Evolutionary conservation across 2,329 filamentous ascomycete species (phyloP), one percentile per base, ranked within the genome.

Genomic region (Elsinoe necatrix): DNA sequence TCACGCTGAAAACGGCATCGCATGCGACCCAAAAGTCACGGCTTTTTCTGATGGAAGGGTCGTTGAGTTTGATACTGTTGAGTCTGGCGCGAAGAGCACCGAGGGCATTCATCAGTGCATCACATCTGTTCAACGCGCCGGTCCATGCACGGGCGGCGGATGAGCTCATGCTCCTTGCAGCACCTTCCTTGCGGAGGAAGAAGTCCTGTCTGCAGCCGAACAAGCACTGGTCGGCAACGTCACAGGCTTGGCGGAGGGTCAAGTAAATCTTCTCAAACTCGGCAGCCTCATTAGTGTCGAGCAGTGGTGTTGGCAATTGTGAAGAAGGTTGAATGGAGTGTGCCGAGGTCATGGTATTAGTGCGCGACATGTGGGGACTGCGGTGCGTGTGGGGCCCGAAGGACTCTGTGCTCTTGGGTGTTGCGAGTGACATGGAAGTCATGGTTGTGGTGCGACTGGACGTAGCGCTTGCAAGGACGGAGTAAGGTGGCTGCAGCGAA

Each of bases 231-330:
- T 87, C 78, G 25, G 89, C 84, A 50, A 88, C 76, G 50, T 90
- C 86, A 18, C 86, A 85, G 0, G 89, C 87, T 55, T 79, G 80
- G 45, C 85, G 83, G 21, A 95, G 75, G 45, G 86, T 86, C 31
- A 89, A 67, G 72, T 88, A 95, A 20, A 96, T 89, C 60, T 78
- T 82, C 61, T 95, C 91, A 62, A 95, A 95, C 25, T 84, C 80
- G 14, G 81, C 79, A 63, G 95, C 89, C 61, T 95, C 89, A 61
- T 89, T 86, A 1, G 80, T 80, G 57, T 81, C 79, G 47, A 79
- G 51, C 14, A 27, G 3, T 43, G 51, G 31, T 27, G 47, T 51
- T 74, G 78, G 34, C 11, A 52, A 11, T 18, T 52, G 48, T 4
- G 48, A 37, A 3, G 48, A 18, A 2, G 41, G 41, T 7, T 45